Percentiles rank a stretch among this genome's conserved stretches.
These are phyloP conservation scores for Leccinum subgranulosum DNA, from an alignment of 768 basidiomycete genomes.

Conservation along the genomic window DNA sequence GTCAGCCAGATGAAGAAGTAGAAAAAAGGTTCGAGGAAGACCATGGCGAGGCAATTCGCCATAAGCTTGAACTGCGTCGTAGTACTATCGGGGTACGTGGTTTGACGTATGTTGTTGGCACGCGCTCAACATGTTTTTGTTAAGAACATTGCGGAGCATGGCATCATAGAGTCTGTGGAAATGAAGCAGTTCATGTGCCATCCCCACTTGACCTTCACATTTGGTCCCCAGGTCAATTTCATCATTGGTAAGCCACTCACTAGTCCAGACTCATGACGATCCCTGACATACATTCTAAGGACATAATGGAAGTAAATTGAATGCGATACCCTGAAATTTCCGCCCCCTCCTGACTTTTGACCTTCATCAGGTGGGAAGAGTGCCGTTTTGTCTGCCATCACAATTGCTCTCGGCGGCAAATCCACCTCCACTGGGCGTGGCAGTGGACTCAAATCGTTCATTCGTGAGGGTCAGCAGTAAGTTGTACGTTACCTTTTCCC, in stretches of 20 bases:
- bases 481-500: constrained; percentile 13
- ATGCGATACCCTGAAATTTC: neutral
- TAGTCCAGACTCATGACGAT: neutral
- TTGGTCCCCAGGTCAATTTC: constrained; percentile 95
- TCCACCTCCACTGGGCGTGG: constrained; percentile 90
- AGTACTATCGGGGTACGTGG: constrained; percentile 40
- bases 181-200: constrained; percentile 98
- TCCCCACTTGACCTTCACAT: constrained; percentile 73
- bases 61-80: constrained; percentile 45
- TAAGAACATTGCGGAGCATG: constrained; percentile 79
- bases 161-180: constrained; percentile 83
- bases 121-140: neutral
- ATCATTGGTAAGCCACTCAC: constrained; percentile 67
- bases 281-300: constrained; percentile 41
- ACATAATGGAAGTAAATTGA: constrained; percentile 83
- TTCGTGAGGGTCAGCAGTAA: constrained; percentile 79
- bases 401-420: constrained; percentile 92
- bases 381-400: constrained; percentile 89
- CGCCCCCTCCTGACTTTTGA: neutral
- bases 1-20: constrained; percentile 46
- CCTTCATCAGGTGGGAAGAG: constrained; percentile 80
- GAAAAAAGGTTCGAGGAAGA: constrained; percentile 66
- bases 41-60: constrained; percentile 54
- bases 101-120: constrained; percentile 40
- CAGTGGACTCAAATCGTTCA: constrained; percentile 77